Evolutionary conservation across 768 basidiomycete genomes (phyloP).

Genomic region (Phanerochaete carnosa): DNA sequence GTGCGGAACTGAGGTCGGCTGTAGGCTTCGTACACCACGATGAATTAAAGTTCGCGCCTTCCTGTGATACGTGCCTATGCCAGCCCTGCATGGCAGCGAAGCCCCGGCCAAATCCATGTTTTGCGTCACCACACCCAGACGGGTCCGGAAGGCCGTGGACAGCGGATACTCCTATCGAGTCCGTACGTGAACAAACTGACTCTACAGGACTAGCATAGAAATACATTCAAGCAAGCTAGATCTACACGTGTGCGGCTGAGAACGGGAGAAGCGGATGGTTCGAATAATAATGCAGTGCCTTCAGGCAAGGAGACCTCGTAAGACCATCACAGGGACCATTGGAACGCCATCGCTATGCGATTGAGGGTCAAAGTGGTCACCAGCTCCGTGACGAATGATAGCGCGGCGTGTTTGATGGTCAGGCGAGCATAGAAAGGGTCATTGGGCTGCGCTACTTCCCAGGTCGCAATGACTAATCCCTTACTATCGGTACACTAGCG

Average conservation of each 20-base stretch:
- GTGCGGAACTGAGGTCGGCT: slow-evolving; percentile 20
- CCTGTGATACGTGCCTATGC: slow-evolving; percentile 4
- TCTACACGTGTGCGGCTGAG: background rate
- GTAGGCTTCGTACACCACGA: slow-evolving; percentile 2
- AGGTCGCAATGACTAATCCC: slow-evolving; percentile 53
- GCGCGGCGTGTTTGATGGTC: slow-evolving; percentile 53
- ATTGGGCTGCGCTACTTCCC: slow-evolving; percentile 59
- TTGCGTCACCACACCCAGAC: background rate
- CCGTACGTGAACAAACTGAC: background rate
- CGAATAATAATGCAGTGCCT: background rate
- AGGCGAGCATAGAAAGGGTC: slow-evolving; percentile 59
- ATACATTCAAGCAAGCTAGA: background rate
- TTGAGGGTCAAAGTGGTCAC: slow-evolving; percentile 73
- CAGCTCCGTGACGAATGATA: slow-evolving; percentile 71
- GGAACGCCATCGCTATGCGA: slow-evolving; percentile 60
- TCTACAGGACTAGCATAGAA: background rate
- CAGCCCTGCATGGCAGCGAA: background rate
- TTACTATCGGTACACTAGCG: slow-evolving; percentile 65
- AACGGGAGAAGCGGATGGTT: background rate
- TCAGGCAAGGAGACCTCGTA: background rate
- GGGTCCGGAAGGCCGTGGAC: background rate
- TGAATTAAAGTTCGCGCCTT: slow-evolving; percentile 5
- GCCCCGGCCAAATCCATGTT: background rate
- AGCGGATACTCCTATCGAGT: background rate
- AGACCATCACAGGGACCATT: slow-evolving; percentile 39